A percentile compares a stretch with the other conserved stretches of the same genome.
Conservation (phyloP, 805 yeast species). For the Yamadazyma nakazawae region DNA sequence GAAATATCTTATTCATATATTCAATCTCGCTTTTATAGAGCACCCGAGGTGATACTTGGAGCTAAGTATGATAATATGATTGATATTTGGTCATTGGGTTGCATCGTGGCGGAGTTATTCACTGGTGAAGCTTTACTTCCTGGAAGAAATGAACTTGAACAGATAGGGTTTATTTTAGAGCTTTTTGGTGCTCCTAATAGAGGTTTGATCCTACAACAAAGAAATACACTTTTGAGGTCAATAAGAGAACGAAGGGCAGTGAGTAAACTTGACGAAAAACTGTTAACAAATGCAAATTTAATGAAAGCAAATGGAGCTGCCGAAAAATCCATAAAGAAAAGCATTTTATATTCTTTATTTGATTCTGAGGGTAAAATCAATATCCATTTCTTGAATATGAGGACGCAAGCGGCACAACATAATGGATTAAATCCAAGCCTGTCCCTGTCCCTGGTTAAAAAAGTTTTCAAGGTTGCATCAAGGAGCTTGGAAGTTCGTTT, state of each 20-base stretch:
- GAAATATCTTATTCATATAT: slow-evolving; percentile 49
- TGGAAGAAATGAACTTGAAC: slow-evolving; percentile 48
- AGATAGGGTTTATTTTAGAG: slow-evolving; percentile 41
- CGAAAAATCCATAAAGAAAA: slow-evolving; percentile 32
- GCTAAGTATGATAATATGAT: slow-evolving; percentile 53
- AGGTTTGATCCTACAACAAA: slow-evolving; percentile 33
- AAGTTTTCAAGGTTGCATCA: slow-evolving; percentile 27
- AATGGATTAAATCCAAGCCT: slow-evolving; percentile 1
- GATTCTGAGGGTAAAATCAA: slow-evolving; percentile 38
- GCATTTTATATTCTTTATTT: slow-evolving; percentile 36
- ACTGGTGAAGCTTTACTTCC: slow-evolving; percentile 43
- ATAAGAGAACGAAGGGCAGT: slow-evolving; percentile 14
- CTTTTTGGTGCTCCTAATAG: slow-evolving; percentile 47
- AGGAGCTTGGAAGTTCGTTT: slow-evolving; percentile 29
- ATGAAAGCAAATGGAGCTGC: slow-evolving; percentile 15
- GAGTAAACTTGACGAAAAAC: slow-evolving; percentile 7
- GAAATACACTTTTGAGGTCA: slow-evolving; percentile 32
- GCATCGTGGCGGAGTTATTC: slow-evolving; percentile 38
- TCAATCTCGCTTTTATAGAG: slow-evolving; percentile 69
- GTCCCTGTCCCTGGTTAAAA: slow-evolving; percentile 11
- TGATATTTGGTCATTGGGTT: slow-evolving; percentile 51
- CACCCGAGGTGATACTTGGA: slow-evolving; percentile 75
- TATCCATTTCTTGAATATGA: slow-evolving; percentile 27
- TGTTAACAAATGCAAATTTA: slow-evolving; percentile 1
- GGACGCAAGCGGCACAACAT: slow-evolving; percentile 11